Evolutionary conservation across 148 eudicot species (phyloP).

Genomic region (Nepenthes gracilis): DNA sequence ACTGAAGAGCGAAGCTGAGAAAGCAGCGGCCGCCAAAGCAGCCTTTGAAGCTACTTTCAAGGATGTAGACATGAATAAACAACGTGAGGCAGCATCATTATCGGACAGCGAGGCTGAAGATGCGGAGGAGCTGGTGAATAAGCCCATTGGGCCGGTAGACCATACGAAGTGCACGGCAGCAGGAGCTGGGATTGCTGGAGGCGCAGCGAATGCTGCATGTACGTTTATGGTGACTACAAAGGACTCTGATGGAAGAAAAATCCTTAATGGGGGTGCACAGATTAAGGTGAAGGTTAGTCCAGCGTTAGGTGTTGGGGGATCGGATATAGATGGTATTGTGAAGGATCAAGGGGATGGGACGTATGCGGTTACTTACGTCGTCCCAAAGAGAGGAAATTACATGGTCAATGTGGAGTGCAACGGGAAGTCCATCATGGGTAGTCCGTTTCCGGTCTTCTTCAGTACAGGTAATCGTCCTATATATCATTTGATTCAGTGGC

Average conservation of each 20-base stretch:
- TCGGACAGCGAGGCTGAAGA: conserved; percentile 68
- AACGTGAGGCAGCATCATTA: conserved; percentile 20
- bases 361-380: conserved; percentile 75
- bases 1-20: conserved; percentile 90
- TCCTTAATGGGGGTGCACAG: conserved; percentile 54
- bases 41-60: conserved; percentile 96
- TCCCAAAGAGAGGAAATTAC: conserved; percentile 87
- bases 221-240: conserved; percentile 62
- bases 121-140: conserved; percentile 34
- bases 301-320: conserved; percentile 75
- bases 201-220: conserved; percentile 63
- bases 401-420: conserved; percentile 90
- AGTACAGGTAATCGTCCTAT: conserved; percentile 55
- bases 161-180: conserved; percentile 82
- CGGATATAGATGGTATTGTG: conserved; percentile 77
- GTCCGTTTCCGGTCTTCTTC: conserved; percentile 95
- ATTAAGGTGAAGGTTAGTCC: conserved; percentile 68
- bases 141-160: conserved; percentile 81
- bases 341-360: conserved; percentile 94
- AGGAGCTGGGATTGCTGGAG: conserved; percentile 85
- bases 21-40: conserved; percentile 84
- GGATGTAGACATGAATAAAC: conserved; percentile 42
- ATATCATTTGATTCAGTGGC: not conserved
- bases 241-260: conserved; percentile 75
- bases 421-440: conserved; percentile 79